A percentile compares a stretch with the other conserved stretches of the same genome.
Evolutionary conservation across 225 moss, liverwort and hornwort genomes (phyloP).

Genomic region (Bryoerythrophyllum caledonicum): DNA sequence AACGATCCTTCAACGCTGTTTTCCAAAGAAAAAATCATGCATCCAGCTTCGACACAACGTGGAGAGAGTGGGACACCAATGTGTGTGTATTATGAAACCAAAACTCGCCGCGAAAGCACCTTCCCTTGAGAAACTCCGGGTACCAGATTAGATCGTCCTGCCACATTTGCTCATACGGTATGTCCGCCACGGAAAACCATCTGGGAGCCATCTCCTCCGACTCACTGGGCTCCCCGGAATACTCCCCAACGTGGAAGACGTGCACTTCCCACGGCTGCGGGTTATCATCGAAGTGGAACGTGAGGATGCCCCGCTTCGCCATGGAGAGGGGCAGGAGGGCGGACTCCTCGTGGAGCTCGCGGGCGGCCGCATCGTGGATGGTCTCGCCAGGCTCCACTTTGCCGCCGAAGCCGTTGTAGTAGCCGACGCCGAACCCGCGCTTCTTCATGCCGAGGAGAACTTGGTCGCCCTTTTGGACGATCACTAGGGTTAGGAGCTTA

Average conservation of each 20-base stretch:
- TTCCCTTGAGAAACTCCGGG: constrained; percentile 70
- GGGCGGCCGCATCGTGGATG: constrained; percentile 66
- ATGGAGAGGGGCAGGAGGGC: constrained; percentile 57
- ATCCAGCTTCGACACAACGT: constrained; percentile 44
- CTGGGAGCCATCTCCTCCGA: constrained; percentile 88
- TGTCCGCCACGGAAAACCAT: constrained; percentile 72
- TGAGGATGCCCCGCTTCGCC: constrained; percentile 74
- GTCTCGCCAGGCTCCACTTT: constrained; percentile 85
- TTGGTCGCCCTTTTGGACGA: constrained; percentile 53
- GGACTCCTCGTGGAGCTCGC: constrained; percentile 85
- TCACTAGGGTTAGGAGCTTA: constrained; percentile 81
- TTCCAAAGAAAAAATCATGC: constrained; percentile 5
- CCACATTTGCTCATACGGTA: constrained; percentile 90
- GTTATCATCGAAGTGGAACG: constrained; percentile 84
- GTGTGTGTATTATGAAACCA: constrained; percentile 70
- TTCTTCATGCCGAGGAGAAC: constrained; percentile 91
- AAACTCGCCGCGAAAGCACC: constrained; percentile 64
- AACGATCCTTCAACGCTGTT: too few species aligned
- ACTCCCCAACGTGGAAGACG: constrained; percentile 75
- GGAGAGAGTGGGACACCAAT: constrained; percentile 62
- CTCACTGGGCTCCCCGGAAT: constrained; percentile 70
- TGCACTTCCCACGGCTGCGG: constrained; percentile 92
- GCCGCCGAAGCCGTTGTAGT: constrained; percentile 89
- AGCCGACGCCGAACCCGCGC: constrained; percentile 79
- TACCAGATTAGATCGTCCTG: constrained; percentile 86